phyloP scores from a whole-genome alignment of 345 rosid genomes.

The Brassica juncea region DNA sequence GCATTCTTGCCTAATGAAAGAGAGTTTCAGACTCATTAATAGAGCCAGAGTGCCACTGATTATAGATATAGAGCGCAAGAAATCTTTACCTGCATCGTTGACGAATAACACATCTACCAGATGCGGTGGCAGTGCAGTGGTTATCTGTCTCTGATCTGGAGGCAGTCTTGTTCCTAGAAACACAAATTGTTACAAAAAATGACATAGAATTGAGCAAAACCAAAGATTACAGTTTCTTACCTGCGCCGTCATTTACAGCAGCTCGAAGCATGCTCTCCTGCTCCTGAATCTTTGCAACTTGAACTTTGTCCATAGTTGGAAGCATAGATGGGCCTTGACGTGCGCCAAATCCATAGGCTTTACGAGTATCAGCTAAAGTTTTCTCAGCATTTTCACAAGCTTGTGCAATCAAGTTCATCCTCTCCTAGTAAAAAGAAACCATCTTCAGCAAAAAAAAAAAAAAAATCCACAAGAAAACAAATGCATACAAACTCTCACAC shows the following conservation, averaged over 20 bases:
- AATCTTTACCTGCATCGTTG: conserved; percentile 54
- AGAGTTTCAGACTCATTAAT: background rate
- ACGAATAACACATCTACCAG: conserved; percentile 68
- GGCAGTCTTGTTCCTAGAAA: conserved; percentile 66
- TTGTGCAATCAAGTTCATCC: conserved; percentile 80
- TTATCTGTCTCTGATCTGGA: conserved; percentile 82
- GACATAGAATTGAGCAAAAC: conserved; percentile 2
- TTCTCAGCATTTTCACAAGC: conserved; percentile 95
- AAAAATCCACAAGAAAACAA: background rate
- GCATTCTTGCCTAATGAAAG: conserved; percentile 61
- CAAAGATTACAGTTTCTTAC: conserved; percentile 38
- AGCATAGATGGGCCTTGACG: conserved; percentile 79
- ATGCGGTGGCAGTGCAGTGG: conserved; percentile 83
- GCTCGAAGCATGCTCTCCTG: conserved; percentile 77
- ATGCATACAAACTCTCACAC: conserved; percentile 33
- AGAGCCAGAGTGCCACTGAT: background rate
- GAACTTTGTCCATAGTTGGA: conserved; percentile 82
- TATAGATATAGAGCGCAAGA: background rate
- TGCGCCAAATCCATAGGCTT: conserved; percentile 80
- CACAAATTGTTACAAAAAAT: conserved; percentile 16
- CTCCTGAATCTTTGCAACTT: conserved; percentile 88
- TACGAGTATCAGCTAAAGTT: conserved; percentile 80
- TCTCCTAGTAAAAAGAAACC: conserved; percentile 45
- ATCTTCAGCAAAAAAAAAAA: conserved; percentile 2
- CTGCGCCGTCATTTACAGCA: conserved; percentile 84